phyloP scores from a whole-genome alignment of 257 asterid genomes.

The Petunia axillaris region DNA sequence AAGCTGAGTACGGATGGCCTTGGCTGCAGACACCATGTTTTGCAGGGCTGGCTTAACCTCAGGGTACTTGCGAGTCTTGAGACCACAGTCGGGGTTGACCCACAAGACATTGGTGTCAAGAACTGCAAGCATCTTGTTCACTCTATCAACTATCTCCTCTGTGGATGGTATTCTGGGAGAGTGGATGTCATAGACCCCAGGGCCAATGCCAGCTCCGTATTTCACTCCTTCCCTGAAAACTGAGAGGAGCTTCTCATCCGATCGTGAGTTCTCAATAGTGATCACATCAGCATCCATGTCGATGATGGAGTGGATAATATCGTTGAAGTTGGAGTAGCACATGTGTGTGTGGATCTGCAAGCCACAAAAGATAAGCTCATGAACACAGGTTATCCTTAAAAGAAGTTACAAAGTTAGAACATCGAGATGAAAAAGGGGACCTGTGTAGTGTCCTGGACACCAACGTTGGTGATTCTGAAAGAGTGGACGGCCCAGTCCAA shows the following conservation, averaged over 20 bases:
- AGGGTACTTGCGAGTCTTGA: slow-evolving; percentile 86
- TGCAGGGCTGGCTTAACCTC: slow-evolving; percentile 94
- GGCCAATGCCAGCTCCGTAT: slow-evolving; percentile 98
- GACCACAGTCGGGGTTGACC: slow-evolving; percentile 99
- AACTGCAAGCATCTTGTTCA: slow-evolving; percentile 97
- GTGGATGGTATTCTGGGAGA: slow-evolving; percentile 95
- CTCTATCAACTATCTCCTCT: slow-evolving; percentile 85
- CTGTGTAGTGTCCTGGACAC: slow-evolving; percentile 93
- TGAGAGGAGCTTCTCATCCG: slow-evolving; percentile 96
- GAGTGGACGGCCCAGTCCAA: slow-evolving; percentile 99
- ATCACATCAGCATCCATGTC: slow-evolving; percentile 98
- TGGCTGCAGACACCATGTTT: slow-evolving; percentile 86
- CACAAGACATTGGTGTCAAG: slow-evolving; percentile 92
- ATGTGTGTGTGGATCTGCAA: slow-evolving; percentile 96
- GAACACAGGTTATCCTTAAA: background rate
- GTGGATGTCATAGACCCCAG: slow-evolving; percentile 95
- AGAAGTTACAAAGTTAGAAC: background rate
- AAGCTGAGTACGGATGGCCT: slow-evolving; percentile 61
- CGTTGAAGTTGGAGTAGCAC: slow-evolving; percentile 99
- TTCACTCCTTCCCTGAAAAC: slow-evolving; percentile 96
- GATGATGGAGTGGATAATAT: slow-evolving; percentile 92
- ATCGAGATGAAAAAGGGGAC: slow-evolving; percentile 40
- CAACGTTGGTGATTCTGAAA: slow-evolving; percentile 86
- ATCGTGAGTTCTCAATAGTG: slow-evolving; percentile 96
- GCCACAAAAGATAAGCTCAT: background rate